A percentile compares a stretch with the other conserved stretches of the same genome.
phyloP scores from a whole-genome alignment of 2,329 filamentous ascomycete species.

The Claviceps fusiformis region DNA sequence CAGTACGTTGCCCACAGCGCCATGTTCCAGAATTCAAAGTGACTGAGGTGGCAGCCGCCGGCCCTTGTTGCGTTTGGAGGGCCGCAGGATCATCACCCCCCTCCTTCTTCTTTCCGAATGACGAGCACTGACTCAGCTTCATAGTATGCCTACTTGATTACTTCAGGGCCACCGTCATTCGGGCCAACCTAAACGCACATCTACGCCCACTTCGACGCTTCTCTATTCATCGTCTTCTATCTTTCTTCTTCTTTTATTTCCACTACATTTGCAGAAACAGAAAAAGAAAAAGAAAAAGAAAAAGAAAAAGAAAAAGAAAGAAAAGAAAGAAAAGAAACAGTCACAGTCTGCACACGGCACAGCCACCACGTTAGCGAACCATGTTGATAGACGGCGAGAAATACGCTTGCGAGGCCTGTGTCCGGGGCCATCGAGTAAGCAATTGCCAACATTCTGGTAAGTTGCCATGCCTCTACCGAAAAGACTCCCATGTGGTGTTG shows the following conservation, averaged over 20 bases:
- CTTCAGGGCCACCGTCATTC: slow-evolving; percentile 2
- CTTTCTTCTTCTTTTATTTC: slow-evolving; percentile 1
- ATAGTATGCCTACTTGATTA: neutral
- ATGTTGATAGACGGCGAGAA: slow-evolving; percentile 94
- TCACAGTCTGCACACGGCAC: neutral
- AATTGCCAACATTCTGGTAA: slow-evolving; percentile 92
- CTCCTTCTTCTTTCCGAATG: neutral
- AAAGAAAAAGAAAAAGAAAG: too few species aligned
- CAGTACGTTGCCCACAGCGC: slow-evolving; percentile 2
- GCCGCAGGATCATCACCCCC: neutral
- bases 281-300: too few species aligned
- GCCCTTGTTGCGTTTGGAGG: neutral
- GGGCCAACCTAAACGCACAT: slow-evolving; percentile 1
- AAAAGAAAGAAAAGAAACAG: neutral
- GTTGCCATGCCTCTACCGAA: slow-evolving; percentile 22
- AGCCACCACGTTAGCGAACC: slow-evolving; percentile 5
- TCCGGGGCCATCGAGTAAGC: slow-evolving; percentile 96
- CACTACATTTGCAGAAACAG: neutral
- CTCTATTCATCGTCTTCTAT: neutral
- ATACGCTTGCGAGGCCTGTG: slow-evolving; percentile 94
- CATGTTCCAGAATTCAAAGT: neutral
- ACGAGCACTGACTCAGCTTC: slow-evolving; percentile 5
- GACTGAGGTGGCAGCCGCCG: slow-evolving; percentile 1
- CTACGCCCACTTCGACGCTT: slow-evolving; percentile 4
- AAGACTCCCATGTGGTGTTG: neutral